Evolutionary conservation across 345 rosid genomes (phyloP).

Genomic region (Moricandia arvensis): DNA sequence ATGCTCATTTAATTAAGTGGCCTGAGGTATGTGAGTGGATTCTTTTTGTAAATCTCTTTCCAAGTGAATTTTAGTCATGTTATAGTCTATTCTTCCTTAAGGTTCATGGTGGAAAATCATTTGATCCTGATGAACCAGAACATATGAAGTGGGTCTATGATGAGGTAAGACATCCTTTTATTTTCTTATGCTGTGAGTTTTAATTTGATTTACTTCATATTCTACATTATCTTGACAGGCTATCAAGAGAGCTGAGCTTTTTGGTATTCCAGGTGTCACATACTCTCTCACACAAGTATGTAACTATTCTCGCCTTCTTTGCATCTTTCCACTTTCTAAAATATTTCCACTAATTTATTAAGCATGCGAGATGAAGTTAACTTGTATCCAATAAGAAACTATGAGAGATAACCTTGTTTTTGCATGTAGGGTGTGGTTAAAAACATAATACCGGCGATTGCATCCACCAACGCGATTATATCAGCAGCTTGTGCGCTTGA

Average conservation of each 20-base stretch:
- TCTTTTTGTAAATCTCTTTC: not conserved
- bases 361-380: too few relatives aligned
- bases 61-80: not conserved
- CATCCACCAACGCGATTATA: conserved; percentile 94
- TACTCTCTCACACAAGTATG: conserved; percentile 94
- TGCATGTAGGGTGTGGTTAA: conserved; percentile 80
- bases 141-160: conserved; percentile 96
- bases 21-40: conserved; percentile 56
- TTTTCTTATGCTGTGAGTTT: conserved; percentile 17
- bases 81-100: conserved; percentile 32
- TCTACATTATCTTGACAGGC: conserved; percentile 54
- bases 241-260: conserved; percentile 89
- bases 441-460: conserved; percentile 97
- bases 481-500: conserved; percentile 93
- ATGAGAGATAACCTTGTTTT: conserved; percentile 1
- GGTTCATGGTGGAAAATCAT: conserved; percentile 74
- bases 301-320: conserved; percentile 4
- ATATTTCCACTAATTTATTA: too few relatives aligned
- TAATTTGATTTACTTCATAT: conserved; percentile 6
- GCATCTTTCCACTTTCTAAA: not conserved
- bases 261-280: conserved; percentile 97
- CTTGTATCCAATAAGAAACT: not conserved
- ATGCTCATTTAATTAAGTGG: conserved; percentile 97
- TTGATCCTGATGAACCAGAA: conserved; percentile 88
- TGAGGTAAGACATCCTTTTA: conserved; percentile 51